Base-by-base conservation (phyloP, 345 rosid species). In the Salix brachista region DNA sequence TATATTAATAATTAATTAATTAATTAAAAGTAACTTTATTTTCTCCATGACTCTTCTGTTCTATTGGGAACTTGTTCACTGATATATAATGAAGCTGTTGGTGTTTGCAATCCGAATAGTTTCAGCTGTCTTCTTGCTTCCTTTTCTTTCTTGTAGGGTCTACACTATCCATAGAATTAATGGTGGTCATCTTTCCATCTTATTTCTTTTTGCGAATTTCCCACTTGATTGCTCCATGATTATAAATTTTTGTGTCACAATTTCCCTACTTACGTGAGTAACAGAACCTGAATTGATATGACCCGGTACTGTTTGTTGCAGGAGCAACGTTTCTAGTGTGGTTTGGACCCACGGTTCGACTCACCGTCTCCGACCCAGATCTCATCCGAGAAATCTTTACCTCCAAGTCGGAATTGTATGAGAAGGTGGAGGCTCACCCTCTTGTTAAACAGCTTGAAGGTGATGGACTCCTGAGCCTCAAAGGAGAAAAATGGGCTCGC, bases 401-500 rank as follows among this genome's bases (percentile, higher is more conserved):
- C n/a, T 74, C 84, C 61, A 91, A 74, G 36, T 50, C 71, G 7
- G 80, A 78, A 3, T 87, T 78, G 50, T 89, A 85, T 58, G 81
- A 46, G 36, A 88, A 83, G 61, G 80, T 83, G 0, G 69, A 66
- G 17, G 34, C 79, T 21, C 82, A 77, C 54, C 87, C 88, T 25
- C 75, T 88, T 9, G 44, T 7, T 0, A 84, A 52, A 77, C 73
- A 83, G 52, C 73, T 89, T 1, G 78, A 50, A 6, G 84, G 84
- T 68, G 67, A 56, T 4, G 91, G 92, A 32, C 77, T 91, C 1
- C 77, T 68, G 0, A 37, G 23, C 36, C 83, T 82, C 52, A 86
- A 87, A 26, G 92, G 87, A 10, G 86, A 88, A 26, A 85, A 89
- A 78, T 91, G 95, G 95, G 80, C 74, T 13, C 84, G 60, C 73